Conservation (phyloP, 257 asterid genomes). For the Scutellaria baicalensis region DNA sequence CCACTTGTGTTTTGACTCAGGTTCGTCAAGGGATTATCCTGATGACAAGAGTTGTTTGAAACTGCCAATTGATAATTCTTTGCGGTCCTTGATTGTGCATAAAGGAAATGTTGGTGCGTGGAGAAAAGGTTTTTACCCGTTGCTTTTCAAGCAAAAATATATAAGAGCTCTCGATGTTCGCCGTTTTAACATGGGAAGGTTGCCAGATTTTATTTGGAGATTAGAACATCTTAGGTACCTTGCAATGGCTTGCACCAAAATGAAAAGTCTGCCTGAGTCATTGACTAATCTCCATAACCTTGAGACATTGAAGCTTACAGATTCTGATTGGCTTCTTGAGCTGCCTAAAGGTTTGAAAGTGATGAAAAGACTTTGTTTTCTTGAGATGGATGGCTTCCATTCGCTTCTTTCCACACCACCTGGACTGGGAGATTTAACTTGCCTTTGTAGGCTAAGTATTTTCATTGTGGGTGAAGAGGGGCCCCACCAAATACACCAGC, state of each 20-base stretch:
- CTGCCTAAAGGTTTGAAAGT: conserved; percentile 15
- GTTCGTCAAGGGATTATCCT: too few species aligned
- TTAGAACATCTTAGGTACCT: conserved; percentile 10
- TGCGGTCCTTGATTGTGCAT: background rate
- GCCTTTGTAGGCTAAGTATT: conserved; percentile 9
- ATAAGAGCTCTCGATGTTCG: conserved; percentile 2
- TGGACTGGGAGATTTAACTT: conserved; percentile 6
- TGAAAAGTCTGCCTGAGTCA: conserved; percentile 6
- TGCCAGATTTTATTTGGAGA: background rate
- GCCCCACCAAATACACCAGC: conserved; percentile 13
- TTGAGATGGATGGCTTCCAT: background rate
- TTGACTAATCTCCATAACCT: conserved; percentile 15
- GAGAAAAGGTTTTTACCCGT: background rate
- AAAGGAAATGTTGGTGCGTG: background rate
- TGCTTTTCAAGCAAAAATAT: background rate
- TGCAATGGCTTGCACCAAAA: background rate
- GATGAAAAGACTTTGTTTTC: conserved; percentile 20
- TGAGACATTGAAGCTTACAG: conserved; percentile 13
- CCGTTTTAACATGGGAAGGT: rapidly evolving
- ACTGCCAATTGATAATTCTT: background rate
- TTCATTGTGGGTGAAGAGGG: conserved; percentile 24
- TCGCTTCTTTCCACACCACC: conserved; percentile 22
- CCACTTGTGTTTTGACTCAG: conserved; percentile 11
- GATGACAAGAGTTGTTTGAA: background rate
- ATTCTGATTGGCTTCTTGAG: background rate